phyloP scores from a whole-genome alignment of 225 moss, liverwort and hornwort genomes.

The Takakia lepidozioides region DNA sequence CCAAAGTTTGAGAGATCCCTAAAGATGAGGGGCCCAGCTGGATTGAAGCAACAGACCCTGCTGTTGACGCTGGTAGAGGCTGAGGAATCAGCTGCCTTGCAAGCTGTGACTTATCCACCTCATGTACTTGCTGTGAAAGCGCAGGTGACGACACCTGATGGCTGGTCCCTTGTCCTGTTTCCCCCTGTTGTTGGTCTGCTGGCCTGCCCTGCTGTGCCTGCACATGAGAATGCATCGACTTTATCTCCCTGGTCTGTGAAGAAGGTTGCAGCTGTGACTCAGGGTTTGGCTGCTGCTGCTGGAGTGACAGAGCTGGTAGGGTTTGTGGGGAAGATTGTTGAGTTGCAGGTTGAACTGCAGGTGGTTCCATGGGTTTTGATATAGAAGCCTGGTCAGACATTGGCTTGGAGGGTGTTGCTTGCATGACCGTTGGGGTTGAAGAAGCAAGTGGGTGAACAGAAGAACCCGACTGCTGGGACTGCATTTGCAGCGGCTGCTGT shows the following conservation, averaged over 20 bases:
- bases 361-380: constrained; percentile 13
- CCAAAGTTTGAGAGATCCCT: constrained; percentile 24
- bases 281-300: constrained; percentile 33
- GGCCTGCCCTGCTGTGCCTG: too few species aligned
- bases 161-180: too few species aligned
- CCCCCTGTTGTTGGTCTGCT: too few species aligned
- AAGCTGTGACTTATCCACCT: constrained; percentile 43
- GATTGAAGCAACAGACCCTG: constrained; percentile 24
- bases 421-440: constrained; percentile 10
- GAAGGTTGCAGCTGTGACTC: constrained; percentile 24
- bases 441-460: constrained; percentile 23
- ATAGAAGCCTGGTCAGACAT: constrained; percentile 12
- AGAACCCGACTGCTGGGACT: constrained; percentile 30
- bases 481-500: constrained; percentile 34
- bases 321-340: constrained; percentile 7
- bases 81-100: constrained; percentile 14
- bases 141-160: too few species aligned
- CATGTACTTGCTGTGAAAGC: constrained; percentile 44
- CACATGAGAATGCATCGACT: too few species aligned
- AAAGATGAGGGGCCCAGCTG: constrained; percentile 38
- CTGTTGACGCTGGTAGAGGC: constrained; percentile 15
- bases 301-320: constrained; percentile 44
- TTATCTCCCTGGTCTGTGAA: constrained; percentile 25
- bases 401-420: constrained; percentile 8
- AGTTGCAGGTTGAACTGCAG: constrained; percentile 22